Percentiles rank a stretch among this genome's conserved stretches.
phyloP scores from a whole-genome alignment of 108 stramenopile species.

The Discostella stelligeroides region DNA sequence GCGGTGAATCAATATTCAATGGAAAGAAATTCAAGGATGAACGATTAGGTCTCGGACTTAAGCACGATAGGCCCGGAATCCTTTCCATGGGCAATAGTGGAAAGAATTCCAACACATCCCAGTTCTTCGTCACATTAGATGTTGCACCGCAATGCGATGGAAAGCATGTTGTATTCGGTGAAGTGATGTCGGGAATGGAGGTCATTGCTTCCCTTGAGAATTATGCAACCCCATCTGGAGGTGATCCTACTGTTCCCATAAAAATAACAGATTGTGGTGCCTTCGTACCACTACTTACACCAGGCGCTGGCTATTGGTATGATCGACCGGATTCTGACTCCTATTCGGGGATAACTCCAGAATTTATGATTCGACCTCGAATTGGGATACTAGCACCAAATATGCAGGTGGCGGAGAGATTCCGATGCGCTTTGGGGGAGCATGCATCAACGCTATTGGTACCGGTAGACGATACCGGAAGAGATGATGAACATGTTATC shows the following conservation, averaged over 20 bases:
- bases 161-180: conserved; percentile 95
- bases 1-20: conserved; percentile 91
- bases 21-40: conserved; percentile 96
- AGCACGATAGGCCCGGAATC: conserved; percentile 80
- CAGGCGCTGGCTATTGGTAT: conserved; percentile 80
- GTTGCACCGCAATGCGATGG: conserved; percentile 88
- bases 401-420: conserved; percentile 49
- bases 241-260: conserved; percentile 56
- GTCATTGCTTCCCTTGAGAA: conserved; percentile 76
- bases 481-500: conserved; percentile 21
- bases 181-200: conserved; percentile 77
- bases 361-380: conserved; percentile 75
- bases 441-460: conserved; percentile 35
- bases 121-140: conserved; percentile 91
- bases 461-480: conserved; percentile 25
- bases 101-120: conserved; percentile 92
- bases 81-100: conserved; percentile 95
- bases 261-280: conserved; percentile 80
- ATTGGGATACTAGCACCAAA: conserved; percentile 71
- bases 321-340: conserved; percentile 77
- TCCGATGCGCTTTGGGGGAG: conserved; percentile 51
- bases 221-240: conserved; percentile 40
- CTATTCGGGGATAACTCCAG: conserved; percentile 68
- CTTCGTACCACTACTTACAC: conserved; percentile 53
- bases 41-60: conserved; percentile 75